phyloP scores from a whole-genome alignment of 2,329 filamentous ascomycete genomes.

The Teratosphaeria epicoccoides region DNA sequence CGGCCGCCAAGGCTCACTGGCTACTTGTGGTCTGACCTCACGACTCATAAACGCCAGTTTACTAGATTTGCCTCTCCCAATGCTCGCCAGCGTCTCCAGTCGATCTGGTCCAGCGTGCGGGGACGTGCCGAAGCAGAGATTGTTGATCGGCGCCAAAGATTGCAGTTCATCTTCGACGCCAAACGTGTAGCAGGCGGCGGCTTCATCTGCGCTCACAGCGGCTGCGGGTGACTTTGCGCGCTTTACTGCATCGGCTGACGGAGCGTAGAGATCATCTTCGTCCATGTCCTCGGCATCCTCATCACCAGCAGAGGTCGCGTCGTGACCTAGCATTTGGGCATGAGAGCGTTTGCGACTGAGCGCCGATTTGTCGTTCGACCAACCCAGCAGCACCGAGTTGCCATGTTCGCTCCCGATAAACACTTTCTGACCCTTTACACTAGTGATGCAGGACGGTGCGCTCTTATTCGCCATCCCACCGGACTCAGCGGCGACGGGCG shows the following conservation, averaged over 20 bases:
- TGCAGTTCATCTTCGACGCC: constrained; percentile 64
- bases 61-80: constrained; percentile 56
- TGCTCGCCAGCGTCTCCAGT: constrained; percentile 45
- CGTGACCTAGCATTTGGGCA: constrained; percentile 46
- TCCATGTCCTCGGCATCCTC: constrained; percentile 49
- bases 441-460: constrained; percentile 58
- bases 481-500: constrained; percentile 43
- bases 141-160: constrained; percentile 69
- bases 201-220: constrained; percentile 38
- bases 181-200: constrained; percentile 54
- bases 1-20: constrained; percentile 60
- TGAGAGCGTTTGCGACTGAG: constrained; percentile 54
- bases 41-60: constrained; percentile 67
- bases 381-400: constrained; percentile 73
- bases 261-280: constrained; percentile 52
- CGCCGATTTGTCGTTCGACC: constrained; percentile 56
- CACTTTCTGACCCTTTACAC: constrained; percentile 55
- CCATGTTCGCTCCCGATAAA: constrained; percentile 80
- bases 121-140: constrained; percentile 56
- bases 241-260: background rate
- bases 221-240: background rate
- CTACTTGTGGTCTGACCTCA: constrained; percentile 63
- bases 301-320: constrained; percentile 36
- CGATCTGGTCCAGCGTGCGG: constrained; percentile 28
- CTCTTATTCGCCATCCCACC: constrained; percentile 54